These are phyloP conservation scores for Nitzschia sp. DNA, from an alignment of 108 stramenopile species.

Conservation along the genomic window DNA sequence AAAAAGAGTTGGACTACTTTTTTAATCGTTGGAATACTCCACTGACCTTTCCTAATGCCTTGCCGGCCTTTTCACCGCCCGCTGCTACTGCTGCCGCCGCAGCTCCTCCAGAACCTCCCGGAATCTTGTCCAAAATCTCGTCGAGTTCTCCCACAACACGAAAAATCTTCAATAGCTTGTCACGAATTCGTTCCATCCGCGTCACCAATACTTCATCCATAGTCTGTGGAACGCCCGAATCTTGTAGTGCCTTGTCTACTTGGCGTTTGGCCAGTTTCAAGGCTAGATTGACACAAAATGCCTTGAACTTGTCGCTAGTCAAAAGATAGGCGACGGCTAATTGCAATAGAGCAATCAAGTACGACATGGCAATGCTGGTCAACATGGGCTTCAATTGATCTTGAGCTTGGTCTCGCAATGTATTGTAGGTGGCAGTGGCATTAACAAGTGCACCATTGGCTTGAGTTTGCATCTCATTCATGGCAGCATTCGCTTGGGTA, in stretches of 20 bases:
- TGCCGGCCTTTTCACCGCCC: too few species aligned
- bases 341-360: slow-evolving; percentile 6
- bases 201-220: slow-evolving; percentile 14
- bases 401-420: neutral
- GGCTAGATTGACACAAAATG: neutral
- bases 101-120: neutral
- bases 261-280: neutral
- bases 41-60: neutral
- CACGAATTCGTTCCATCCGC: neutral
- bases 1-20: too few species aligned
- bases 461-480: neutral
- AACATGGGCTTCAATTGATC: slow-evolving; percentile 14
- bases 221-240: neutral
- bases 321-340: slow-evolving; percentile 1
- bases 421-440: neutral
- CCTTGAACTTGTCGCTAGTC: slow-evolving; percentile 2
- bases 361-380: slow-evolving; percentile 5
- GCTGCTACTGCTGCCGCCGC: neutral
- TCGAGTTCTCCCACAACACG: neutral
- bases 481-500: neutral
- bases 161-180: slow-evolving; percentile 1
- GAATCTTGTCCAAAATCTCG: slow-evolving; percentile 6
- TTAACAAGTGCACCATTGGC: neutral
- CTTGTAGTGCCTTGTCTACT: neutral
- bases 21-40: neutral